Conservation (phyloP, 805 yeast species). For the Candida silvicultrix region DNA sequence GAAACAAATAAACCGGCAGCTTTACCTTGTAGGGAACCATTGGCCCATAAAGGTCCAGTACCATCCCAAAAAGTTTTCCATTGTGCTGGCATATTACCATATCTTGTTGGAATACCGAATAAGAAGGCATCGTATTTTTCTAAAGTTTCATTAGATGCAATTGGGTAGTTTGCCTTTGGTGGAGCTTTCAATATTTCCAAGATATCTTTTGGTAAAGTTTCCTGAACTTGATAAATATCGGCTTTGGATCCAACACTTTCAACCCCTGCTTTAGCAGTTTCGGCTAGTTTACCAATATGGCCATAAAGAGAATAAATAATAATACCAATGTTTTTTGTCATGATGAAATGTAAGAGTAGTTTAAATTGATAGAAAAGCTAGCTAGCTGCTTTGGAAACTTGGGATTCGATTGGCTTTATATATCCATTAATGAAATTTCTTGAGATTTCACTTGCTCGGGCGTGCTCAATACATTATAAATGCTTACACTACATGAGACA, state of each 20-base stretch:
- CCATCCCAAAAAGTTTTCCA: constrained; percentile 64
- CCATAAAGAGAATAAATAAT: constrained; percentile 75
- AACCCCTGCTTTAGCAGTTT: constrained; percentile 58
- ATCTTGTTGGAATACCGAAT: constrained; percentile 75
- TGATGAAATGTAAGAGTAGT: too few relatives aligned
- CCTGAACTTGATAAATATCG: constrained; percentile 68
- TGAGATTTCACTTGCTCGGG: neutral
- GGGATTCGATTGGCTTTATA: too few relatives aligned
- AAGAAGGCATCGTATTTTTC: constrained; percentile 59
- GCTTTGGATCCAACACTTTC: constrained; percentile 61
- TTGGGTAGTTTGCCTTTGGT: constrained; percentile 43
- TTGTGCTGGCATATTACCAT: constrained; percentile 66
- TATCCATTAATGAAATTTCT: too few relatives aligned
- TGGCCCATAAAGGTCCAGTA: constrained; percentile 68
- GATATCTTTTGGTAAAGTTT: constrained; percentile 56
- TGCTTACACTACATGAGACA: neutral
- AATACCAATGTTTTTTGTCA: constrained; percentile 49
- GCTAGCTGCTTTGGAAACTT: too few relatives aligned
- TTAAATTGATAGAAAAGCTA: too few relatives aligned
- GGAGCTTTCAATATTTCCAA: constrained; percentile 59
- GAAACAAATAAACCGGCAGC: constrained; percentile 62
- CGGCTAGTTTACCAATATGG: constrained; percentile 63
- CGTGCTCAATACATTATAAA: neutral
- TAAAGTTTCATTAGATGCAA: constrained; percentile 48
- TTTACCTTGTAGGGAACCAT: constrained; percentile 59